phyloP scores from a whole-genome alignment of 768 basidiomycete species.

The Auriscalpium orientale region DNA sequence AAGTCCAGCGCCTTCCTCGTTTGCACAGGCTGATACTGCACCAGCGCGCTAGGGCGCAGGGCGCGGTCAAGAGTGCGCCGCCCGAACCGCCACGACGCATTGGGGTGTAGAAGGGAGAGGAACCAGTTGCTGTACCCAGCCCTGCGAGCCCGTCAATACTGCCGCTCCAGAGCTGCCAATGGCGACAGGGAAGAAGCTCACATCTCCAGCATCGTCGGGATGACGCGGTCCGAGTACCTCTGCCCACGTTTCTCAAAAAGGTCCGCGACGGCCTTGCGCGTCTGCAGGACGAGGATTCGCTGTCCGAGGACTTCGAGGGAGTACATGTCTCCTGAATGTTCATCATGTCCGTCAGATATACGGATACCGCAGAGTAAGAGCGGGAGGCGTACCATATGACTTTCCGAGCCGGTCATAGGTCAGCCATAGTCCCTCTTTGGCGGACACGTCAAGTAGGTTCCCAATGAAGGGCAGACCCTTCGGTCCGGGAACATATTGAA shows the following conservation, averaged over 20 bases:
- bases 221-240: slow-evolving; percentile 14
- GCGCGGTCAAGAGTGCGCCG: slow-evolving; percentile 4
- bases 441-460: neutral
- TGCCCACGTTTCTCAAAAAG: slow-evolving; percentile 46
- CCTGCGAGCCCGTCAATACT: neutral
- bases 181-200: neutral
- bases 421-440: neutral
- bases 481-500: neutral
- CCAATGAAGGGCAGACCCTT: neutral
- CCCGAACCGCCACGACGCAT: neutral
- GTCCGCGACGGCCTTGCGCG: slow-evolving; percentile 34
- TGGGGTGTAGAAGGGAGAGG: neutral
- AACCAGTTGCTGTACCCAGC: neutral
- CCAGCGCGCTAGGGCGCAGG: neutral
- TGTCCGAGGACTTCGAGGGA: slow-evolving; percentile 33
- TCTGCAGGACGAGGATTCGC: slow-evolving; percentile 43
- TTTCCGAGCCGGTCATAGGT: neutral
- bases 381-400: neutral
- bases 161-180: neutral
- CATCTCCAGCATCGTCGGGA: neutral
- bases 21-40: neutral
- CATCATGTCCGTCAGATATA: neutral
- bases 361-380: neutral
- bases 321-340: neutral
- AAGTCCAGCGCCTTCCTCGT: neutral